A percentile compares a stretch with the other conserved stretches of the same genome.
phyloP scores from a whole-genome alignment of 345 rosid species.

The Gossypioides kirkii region DNA sequence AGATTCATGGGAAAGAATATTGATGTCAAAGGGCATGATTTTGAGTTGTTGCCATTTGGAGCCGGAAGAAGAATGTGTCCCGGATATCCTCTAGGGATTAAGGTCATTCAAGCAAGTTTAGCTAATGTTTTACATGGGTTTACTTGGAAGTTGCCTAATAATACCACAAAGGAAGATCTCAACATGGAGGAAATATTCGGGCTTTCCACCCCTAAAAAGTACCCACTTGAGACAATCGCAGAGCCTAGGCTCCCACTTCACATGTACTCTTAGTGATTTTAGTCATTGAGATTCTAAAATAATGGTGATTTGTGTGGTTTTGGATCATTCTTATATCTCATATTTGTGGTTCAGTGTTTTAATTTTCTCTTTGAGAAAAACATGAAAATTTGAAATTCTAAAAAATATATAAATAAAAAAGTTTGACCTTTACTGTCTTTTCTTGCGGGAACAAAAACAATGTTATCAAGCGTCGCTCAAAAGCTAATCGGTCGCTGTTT shows the following conservation, averaged over 20 bases:
- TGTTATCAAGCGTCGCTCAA: neutral
- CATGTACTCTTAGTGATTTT: conserved; percentile 24
- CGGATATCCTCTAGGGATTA: conserved; percentile 51
- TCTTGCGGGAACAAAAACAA: no score
- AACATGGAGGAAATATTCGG: conserved; percentile 60
- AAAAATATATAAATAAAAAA: no score
- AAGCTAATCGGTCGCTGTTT: conserved; percentile 18
- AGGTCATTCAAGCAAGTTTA: conserved; percentile 48
- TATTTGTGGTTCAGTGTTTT: no score
- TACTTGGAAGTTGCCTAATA: conserved; percentile 42
- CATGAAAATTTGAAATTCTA: no score
- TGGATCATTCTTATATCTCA: no score
- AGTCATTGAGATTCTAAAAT: neutral
- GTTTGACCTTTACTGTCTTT: no score
- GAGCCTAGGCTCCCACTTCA: conserved; percentile 44
- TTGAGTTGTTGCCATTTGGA: conserved; percentile 57
- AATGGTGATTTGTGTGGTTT: no score
- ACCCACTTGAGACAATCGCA: conserved; percentile 36
- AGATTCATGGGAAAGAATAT: conserved; percentile 43
- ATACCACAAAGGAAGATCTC: conserved; percentile 30
- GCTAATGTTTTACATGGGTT: conserved; percentile 61
- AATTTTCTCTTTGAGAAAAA: no score
- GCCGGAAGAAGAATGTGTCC: conserved; percentile 81
- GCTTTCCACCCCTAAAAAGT: conserved; percentile 43
- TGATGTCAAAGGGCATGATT: conserved; percentile 59